Evolutionary conservation across 306 rosid species (phyloP).

Genomic region (Biancaea sappan): DNA sequence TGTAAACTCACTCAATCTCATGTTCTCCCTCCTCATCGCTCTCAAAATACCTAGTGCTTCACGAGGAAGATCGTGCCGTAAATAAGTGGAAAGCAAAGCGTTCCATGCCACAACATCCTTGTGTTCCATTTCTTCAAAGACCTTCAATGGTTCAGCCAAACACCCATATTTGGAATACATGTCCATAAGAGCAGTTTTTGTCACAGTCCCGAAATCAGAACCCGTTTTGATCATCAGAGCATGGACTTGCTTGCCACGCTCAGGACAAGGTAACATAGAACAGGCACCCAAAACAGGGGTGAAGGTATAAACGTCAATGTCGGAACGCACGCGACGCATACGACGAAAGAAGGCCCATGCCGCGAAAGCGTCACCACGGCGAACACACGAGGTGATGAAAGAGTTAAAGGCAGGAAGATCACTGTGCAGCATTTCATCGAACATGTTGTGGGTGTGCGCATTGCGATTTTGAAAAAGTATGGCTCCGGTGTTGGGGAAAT

Average conservation of each 20-base stretch:
- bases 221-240: conserved; percentile 52
- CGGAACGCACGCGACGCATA: conserved; percentile 38
- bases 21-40: conserved; percentile 55
- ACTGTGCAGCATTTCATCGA: conserved; percentile 44
- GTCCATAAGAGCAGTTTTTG: conserved; percentile 56
- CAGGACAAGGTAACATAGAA: conserved; percentile 31
- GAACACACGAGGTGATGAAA: conserved; percentile 45
- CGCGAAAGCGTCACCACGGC: conserved; percentile 29
- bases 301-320: conserved; percentile 49
- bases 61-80: conserved; percentile 45
- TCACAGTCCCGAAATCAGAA: conserved; percentile 44
- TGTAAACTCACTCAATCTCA: conserved; percentile 57
- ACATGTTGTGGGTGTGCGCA: conserved; percentile 36
- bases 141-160: conserved; percentile 41
- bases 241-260: conserved; percentile 53
- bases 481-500: neutral
- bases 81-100: conserved; percentile 48
- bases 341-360: conserved; percentile 50
- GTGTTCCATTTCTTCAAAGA: conserved; percentile 59
- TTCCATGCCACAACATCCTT: conserved; percentile 73
- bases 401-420: conserved; percentile 46
- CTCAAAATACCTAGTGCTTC: conserved; percentile 50
- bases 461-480: neutral
- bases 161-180: conserved; percentile 57
- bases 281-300: conserved; percentile 54